Percentiles rank a stretch among this genome's conserved stretches.
phyloP scores from a whole-genome alignment of 208 protist species.

The Herpetomonas muscarum region DNA sequence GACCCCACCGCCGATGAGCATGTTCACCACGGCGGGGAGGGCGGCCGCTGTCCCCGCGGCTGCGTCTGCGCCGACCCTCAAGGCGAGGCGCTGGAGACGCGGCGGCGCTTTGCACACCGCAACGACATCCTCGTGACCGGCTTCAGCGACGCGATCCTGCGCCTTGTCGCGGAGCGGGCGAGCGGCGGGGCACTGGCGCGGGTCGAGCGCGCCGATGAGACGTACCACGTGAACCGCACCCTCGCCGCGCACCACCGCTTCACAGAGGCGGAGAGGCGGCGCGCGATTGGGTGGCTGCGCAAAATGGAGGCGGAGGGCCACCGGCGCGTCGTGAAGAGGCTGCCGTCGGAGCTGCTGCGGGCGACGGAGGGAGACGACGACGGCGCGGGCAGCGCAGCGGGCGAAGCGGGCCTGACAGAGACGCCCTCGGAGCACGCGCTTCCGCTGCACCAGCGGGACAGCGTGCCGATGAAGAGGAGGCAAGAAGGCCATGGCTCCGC shows the following conservation, averaged over 20 bases:
- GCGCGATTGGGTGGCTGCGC: constrained; percentile 21
- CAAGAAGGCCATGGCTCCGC: too few relatives aligned
- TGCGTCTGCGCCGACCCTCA: too few relatives aligned
- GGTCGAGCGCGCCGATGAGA: constrained; percentile 81
- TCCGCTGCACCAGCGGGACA: too few relatives aligned
- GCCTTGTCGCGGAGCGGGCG: constrained; percentile 87
- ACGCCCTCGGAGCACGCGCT: too few relatives aligned
- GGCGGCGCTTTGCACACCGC: constrained; percentile 47
- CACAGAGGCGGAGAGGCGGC: constrained; percentile 20
- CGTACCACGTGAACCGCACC: constrained; percentile 57
- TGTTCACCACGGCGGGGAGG: too few relatives aligned
- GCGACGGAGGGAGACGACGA: too few relatives aligned
- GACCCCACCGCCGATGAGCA: not conserved
- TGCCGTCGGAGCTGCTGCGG: too few relatives aligned
- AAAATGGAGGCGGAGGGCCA: constrained; percentile 12
- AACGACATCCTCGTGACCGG: constrained; percentile 91
- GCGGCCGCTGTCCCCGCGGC: too few relatives aligned
- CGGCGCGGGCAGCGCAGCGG: too few relatives aligned
- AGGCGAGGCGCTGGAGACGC: not conserved
- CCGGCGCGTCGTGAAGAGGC: not conserved
- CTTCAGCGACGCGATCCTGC: constrained; percentile 89
- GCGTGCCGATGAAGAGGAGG: too few relatives aligned
- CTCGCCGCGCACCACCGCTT: constrained; percentile 11
- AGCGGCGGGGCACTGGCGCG: constrained; percentile 49
- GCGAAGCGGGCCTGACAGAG: too few relatives aligned